These are phyloP conservation scores for Neofusicoccum sp. DNA, from an alignment of 2,329 filamentous ascomycete species.

Conservation along the genomic window DNA sequence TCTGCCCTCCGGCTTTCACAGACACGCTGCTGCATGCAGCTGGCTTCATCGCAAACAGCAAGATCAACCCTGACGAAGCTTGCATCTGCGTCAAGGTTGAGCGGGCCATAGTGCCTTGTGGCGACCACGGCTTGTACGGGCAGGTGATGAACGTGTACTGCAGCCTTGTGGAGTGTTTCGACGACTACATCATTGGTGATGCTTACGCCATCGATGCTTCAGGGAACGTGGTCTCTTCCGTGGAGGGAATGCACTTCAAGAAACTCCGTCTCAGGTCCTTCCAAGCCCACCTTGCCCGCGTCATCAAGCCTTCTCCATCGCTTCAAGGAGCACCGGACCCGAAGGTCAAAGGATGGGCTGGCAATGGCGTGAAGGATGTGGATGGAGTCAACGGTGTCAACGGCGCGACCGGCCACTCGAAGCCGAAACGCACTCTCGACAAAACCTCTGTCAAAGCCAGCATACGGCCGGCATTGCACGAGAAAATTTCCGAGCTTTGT, in stretches of 20 bases:
- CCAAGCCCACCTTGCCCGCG: conserved; percentile 18
- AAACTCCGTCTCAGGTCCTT: conserved; percentile 31
- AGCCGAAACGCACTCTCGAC: no score
- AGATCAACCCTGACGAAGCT: conserved; percentile 29
- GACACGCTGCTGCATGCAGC: conserved; percentile 38
- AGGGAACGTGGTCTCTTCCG: conserved; percentile 27
- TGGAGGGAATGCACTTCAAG: conserved; percentile 36
- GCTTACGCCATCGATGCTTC: conserved; percentile 29
- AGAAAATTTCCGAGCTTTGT: neutral
- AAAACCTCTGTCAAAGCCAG: neutral
- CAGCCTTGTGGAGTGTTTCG: conserved; percentile 29
- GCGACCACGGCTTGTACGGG: conserved; percentile 24
- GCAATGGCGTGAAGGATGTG: no score
- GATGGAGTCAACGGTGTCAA: neutral
- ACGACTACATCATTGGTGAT: conserved; percentile 30
- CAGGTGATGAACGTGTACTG: conserved; percentile 30
- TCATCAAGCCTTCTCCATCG: neutral
- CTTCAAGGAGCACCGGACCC: neutral
- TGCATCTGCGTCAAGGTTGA: conserved; percentile 35
- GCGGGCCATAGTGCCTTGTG: neutral
- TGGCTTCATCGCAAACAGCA: conserved; percentile 36
- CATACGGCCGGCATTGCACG: neutral
- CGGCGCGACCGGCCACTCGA: neutral
- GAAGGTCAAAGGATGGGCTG: no score
- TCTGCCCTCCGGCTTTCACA: conserved; percentile 31